Conservation (phyloP, 495 filamentous ascomycete species). For the Aspergillus affinis region DNA sequence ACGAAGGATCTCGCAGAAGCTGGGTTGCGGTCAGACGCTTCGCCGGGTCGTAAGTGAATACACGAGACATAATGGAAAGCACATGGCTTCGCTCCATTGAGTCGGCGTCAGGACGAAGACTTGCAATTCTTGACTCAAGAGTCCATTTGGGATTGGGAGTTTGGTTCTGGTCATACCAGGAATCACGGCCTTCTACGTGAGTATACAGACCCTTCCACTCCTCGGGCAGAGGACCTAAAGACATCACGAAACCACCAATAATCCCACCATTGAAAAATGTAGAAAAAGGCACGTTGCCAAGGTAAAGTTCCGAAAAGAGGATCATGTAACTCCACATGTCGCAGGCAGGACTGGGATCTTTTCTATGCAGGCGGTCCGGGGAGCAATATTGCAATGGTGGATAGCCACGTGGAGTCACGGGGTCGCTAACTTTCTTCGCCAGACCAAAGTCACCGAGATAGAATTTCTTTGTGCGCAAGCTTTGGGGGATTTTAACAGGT, state of each 20-base stretch:
- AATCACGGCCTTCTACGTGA: conserved; percentile 14
- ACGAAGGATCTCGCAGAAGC: conserved; percentile 26
- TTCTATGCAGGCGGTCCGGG: conserved; percentile 29
- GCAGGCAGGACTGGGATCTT: conserved; percentile 29
- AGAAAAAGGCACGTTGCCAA: conserved; percentile 10
- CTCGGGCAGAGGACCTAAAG: conserved; percentile 21
- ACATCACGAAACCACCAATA: conserved; percentile 10
- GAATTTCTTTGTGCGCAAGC: conserved; percentile 40
- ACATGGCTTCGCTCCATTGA: conserved; percentile 23
- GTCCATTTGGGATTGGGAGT: conserved; percentile 4
- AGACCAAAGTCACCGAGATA: conserved; percentile 58
- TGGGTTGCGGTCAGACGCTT: conserved; percentile 24
- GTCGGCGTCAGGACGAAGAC: conserved; percentile 22
- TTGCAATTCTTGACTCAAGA: conserved; percentile 20
- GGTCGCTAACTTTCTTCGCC: conserved; percentile 22
- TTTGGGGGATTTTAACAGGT: conserved; percentile 14
- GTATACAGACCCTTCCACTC: conserved; percentile 18
- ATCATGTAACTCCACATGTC: conserved; percentile 39
- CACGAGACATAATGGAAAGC: conserved; percentile 22
- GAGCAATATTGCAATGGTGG: conserved; percentile 24
- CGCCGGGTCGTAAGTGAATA: conserved; percentile 24
- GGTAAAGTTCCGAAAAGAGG: conserved; percentile 30
- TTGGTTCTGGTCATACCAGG: conserved; percentile 25
- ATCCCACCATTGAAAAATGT: conserved; percentile 7
- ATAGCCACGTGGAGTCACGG: conserved; percentile 14